Base-by-base conservation (phyloP, 768 basidiomycete genomes). In the Boletus pseudo-olivaceus region DNA sequence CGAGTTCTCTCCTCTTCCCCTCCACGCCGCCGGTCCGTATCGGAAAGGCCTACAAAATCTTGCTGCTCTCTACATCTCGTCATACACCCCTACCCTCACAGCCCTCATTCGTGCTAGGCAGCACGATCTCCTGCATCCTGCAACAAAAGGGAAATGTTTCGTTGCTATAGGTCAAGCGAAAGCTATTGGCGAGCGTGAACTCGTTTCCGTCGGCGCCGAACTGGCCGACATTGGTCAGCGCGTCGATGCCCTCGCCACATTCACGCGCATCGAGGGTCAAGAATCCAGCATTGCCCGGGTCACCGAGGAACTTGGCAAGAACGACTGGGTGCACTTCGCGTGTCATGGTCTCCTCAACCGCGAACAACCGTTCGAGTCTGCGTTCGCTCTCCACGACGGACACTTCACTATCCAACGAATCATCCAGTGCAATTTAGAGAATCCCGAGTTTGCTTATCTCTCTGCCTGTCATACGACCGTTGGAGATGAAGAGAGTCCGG, bases 291-390 rank as follows among this genome's bases (percentile, higher is more conserved):
- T 35, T 3, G n/a, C 23, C 23, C 23, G 23, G 23, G 55, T 65
- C 3, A n/a, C 53, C 0, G 33, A 54, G 4, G 48, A 38, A 14
- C 32, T 53, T 1, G 3, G 38, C 12, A 40, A 41, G 32, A 29
- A 15, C 19, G 20, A 45, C 1, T 69, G 66, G 67, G 62, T 62
- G 2, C 68, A 69, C 32, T 51, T 69, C 17, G 62, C 66, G 0
- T 69, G 67, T 27, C 68, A 69, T 32, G 67, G 62, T 6, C n/a
- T 42, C 23, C 57, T 53, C 9, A 44, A 56, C 8, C 14, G 5
- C 5, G 20, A 5, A 11, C 44, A 54, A 5, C 63, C 67, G 2
- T 60, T 65, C 23, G 48, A 67, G 14, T 62, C 61, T 1, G 40
- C 34, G 2, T 62, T 62, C 15, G 60, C 56, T 9, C 41, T 62